Base-by-base conservation (phyloP, 2,329 filamentous ascomycete genomes). In the Raffaelea ambrosiae region DNA sequence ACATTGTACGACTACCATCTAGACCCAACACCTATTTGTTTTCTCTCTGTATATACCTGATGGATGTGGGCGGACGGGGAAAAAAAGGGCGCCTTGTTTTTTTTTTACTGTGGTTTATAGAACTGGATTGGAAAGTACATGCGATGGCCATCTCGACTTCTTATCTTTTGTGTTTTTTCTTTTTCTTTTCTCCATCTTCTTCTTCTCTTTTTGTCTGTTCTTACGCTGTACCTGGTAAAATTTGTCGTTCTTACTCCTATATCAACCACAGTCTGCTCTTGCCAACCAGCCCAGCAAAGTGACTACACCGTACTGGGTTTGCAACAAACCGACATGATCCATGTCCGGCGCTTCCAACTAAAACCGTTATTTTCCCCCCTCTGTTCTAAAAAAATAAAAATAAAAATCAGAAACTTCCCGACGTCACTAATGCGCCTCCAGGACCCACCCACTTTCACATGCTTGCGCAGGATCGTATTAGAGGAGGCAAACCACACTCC, bases 361-460 rank as follows among this genome's bases (percentile, higher is more conserved):
- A n/a, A n/a, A n/a, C n/a, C n/a, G n/a, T n/a, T n/a, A n/a, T n/a
- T n/a, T n/a, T n/a, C n/a, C n/a, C n/a, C n/a, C n/a, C n/a, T n/a
- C n/a, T n/a, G n/a, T n/a, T n/a, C n/a, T n/a, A n/a, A n/a, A n/a
- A n/a, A n/a, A n/a, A n/a, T n/a, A n/a, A n/a, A n/a, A n/a, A n/a
- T n/a, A n/a, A n/a, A n/a, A n/a, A n/a, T n/a, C n/a, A n/a, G n/a
- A n/a, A n/a, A n/a, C n/a, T n/a, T n/a, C 26, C 26, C 26, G 26
- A 29, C 26, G 26, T 29, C 26, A 29, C 26, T 29, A 29, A 29
- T 29, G 26, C 26, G 26, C 26, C 26, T 29, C 26, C 26, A 7
- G 26, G 26, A 29, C 40, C 40, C 40, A 41, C 40, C 40, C 20
- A 23, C 16, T 41, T 41, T 41, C 40, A 41, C 40, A 41, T 41